Base-by-base conservation (phyloP, 2,329 filamentous ascomycete genomes). In the Camillea tinctor region DNA sequence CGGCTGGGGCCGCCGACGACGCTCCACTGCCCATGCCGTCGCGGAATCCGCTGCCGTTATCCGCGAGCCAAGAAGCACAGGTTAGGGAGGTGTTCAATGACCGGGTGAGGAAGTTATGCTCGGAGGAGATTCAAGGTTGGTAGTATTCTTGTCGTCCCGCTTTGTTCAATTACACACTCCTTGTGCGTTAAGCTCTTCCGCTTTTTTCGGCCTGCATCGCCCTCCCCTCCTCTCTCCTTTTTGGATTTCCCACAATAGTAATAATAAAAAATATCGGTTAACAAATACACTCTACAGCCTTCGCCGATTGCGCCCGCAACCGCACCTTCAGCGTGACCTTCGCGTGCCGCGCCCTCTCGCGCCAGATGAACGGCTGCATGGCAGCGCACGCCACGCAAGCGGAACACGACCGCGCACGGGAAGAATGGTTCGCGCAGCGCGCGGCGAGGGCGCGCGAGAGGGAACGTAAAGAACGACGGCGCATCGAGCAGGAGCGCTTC, bases 311-410 rank as follows among this genome's bases (percentile, higher is more conserved):
- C 82, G 93, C 93, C 56, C 83, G 89, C 54, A 88, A 89, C 72
- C 90, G 92, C 66, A 98, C 93, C 5, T 86, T 98, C 69, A 93
- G 89, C 59, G 90, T 95, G 60, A 90, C 93, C 13, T 97, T 95
- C 81, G 85, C 88, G 56, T 99, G 95, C 80, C 89, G 92, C 57
- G 78, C 83, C 54, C 84, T 93, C 72, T 90, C 93, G 70, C 87
- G 89, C 64, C 82, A 84, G 40, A 99, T 99, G 95, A 99, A 99
- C 79, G 83, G 81, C 63, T 99, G 95, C 80, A 97, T 99, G 93
- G 83, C 93, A 68, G 77, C 83, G 58, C 90, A 96, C 78, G 93
- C 94, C 58, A 96, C 91, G 65, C 90, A 88, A 64, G 87, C 84
- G 57, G 92, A 96, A 74, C 85, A 96, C 76, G 95, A 99, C 78